Conservation (phyloP, 805 yeast genomes). For the Millerago galiae region DNA sequence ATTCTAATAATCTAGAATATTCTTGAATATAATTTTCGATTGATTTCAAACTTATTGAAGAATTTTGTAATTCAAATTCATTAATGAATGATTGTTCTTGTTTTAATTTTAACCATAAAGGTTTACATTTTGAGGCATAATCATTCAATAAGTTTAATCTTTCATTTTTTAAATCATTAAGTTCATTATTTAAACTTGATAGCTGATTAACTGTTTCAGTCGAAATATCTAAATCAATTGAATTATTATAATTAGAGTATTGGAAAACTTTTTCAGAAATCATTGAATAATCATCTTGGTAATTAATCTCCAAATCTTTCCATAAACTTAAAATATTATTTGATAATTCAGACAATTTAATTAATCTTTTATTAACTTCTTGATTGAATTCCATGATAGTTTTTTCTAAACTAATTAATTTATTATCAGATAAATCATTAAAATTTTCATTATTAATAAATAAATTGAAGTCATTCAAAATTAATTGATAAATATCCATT, state of each 20-base stretch:
- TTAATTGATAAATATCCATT: conserved; percentile 17
- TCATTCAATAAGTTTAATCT: conserved; percentile 12
- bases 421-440: conserved; percentile 18
- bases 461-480: conserved; percentile 13
- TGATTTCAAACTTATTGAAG: conserved; percentile 39
- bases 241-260: background rate
- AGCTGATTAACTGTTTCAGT: conserved; percentile 10
- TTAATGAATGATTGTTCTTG: conserved; percentile 37
- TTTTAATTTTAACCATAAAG: conserved; percentile 52
- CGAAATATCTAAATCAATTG: conserved; percentile 11
- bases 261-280: conserved; percentile 12
- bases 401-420: conserved; percentile 5
- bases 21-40: conserved; percentile 50
- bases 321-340: conserved; percentile 14
- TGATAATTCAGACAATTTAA: conserved; percentile 8
- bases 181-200: conserved; percentile 7
- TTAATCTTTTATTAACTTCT: conserved; percentile 16
- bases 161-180: conserved; percentile 10
- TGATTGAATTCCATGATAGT: conserved; percentile 10
- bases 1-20: conserved; percentile 46
- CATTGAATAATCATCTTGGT: conserved; percentile 15
- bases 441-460: conserved; percentile 19
- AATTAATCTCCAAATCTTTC: conserved; percentile 20
- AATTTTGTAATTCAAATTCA: conserved; percentile 36
- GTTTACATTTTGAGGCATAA: conserved; percentile 34